These are phyloP conservation scores for Candida broadrunensis DNA, from an alignment of 805 yeast species.

Conservation along the genomic window DNA sequence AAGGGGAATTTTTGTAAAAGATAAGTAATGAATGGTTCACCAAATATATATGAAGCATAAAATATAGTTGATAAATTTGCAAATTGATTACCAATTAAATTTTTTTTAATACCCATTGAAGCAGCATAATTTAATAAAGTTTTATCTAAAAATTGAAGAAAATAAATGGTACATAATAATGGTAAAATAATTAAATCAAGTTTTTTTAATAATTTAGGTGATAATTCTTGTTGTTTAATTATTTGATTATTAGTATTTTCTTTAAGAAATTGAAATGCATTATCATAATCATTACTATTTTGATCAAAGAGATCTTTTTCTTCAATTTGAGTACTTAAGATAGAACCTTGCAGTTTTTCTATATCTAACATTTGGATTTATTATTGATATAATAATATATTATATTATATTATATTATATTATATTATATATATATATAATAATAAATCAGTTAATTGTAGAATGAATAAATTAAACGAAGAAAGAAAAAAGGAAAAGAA, in stretches of 20 bases:
- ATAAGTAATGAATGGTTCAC: slow-evolving; percentile 45
- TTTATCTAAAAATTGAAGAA: slow-evolving; percentile 59
- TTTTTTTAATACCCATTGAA: slow-evolving; percentile 57
- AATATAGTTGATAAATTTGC: slow-evolving; percentile 53
- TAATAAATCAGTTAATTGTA: too few species aligned
- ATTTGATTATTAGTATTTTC: not conserved
- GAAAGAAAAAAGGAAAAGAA: too few species aligned
- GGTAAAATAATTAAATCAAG: slow-evolving; percentile 50
- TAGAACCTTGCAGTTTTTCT: not conserved
- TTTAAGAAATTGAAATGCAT: slow-evolving; percentile 6
- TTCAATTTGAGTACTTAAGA: not conserved
- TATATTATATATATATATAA: too few species aligned
- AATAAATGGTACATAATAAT: slow-evolving; percentile 50
- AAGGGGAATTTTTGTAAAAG: slow-evolving; percentile 51
- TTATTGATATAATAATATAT: too few species aligned
- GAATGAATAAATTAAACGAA: too few species aligned
- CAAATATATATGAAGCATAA: slow-evolving; percentile 51
- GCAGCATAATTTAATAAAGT: slow-evolving; percentile 60
- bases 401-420: too few species aligned
- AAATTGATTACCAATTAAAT: slow-evolving; percentile 46
- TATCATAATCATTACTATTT: slow-evolving; percentile 4
- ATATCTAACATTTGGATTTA: not conserved
- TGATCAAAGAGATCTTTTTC: not conserved
- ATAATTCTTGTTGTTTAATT: not conserved
- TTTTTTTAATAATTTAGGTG: slow-evolving; percentile 20